Evolutionary conservation across 805 yeast genomes (phyloP), one percentile per base, ranked within the genome.

Genomic region (Yamadazyma sp.): DNA sequence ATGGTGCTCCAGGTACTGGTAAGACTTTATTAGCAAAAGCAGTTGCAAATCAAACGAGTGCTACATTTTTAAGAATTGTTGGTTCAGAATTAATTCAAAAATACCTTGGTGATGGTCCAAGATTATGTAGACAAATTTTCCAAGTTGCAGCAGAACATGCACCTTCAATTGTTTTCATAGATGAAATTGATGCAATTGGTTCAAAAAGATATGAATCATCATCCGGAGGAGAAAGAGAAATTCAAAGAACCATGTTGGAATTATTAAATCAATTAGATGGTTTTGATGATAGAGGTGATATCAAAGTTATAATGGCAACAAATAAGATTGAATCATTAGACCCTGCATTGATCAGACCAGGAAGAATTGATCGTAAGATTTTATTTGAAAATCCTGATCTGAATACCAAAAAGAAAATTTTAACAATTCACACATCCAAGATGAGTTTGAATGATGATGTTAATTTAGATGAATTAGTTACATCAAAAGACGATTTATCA

Each of bases 1-100:
- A 91, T 57, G 98, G 98, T 54, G 94, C 97, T 0, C 98, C 98
- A 23, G 98, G 98, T 62, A 91, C 98, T 3, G 98, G 98, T 51
- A 91, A 91, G 61, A 91, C 98, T 1, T 69, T 91, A 40, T 72
- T 91, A 49, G 98, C 98, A 10, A 91, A 89, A 61, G 98, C 98
- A 0, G 98, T 93, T 31, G 98, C 98, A 3, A 91, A 93, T 62
- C 97, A 93, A 56, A 93, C 98, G 1, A 81, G 93, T 44, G 98
- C 98, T 2, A 88, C 97, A 3, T 93, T 93, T 51, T 71, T 93
- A 56, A 80, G 98, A 61, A 88, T 93, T 60, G 98, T 91, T 20
- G 98, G 98, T 16, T 86, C 96, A 1, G 98, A 93, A 63, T 76
- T 93, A 55, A 89, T 93, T 56, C 98, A 93, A 59, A 93, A 93